Conservation (phyloP, 2,329 filamentous ascomycete species). For the Aotearoamyces nothofagi region DNA sequence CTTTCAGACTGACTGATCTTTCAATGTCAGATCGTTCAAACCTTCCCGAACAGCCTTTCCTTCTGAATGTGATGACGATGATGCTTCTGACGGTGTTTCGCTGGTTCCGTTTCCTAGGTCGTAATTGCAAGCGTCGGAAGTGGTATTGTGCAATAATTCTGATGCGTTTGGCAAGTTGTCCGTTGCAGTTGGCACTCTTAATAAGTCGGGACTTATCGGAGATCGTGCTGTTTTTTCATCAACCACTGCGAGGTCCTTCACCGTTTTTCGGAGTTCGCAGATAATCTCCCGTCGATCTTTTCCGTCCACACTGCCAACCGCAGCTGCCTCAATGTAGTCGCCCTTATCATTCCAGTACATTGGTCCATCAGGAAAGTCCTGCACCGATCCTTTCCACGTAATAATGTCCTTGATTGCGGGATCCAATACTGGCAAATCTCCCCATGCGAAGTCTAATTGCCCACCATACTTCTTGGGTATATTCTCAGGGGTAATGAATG, state of each 20-base stretch:
- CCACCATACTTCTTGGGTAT: slow-evolving; percentile 88
- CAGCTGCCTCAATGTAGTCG: slow-evolving; percentile 27
- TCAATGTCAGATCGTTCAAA: too few relatives aligned
- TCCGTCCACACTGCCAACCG: slow-evolving; percentile 32
- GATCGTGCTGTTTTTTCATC: background rate
- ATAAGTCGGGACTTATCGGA: background rate
- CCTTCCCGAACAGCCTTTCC: too few relatives aligned
- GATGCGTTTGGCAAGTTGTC: too few relatives aligned
- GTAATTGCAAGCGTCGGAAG: too few relatives aligned
- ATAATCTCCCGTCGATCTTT: slow-evolving; percentile 26
- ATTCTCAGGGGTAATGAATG: slow-evolving; percentile 68
- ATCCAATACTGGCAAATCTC: slow-evolving; percentile 61
- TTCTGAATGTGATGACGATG: too few relatives aligned
- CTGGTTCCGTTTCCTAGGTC: too few relatives aligned
- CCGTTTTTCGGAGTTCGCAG: slow-evolving; percentile 5
- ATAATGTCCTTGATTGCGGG: slow-evolving; percentile 33
- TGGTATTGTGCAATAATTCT: too few relatives aligned
- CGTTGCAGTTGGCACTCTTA: too few relatives aligned
- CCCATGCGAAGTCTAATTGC: slow-evolving; percentile 68
- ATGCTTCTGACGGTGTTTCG: too few relatives aligned
- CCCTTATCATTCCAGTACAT: slow-evolving; percentile 36
- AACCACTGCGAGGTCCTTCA: slow-evolving; percentile 4
- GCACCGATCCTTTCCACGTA: slow-evolving; percentile 35
- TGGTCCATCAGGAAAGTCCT: slow-evolving; percentile 39
- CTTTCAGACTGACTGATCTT: too few relatives aligned